phyloP scores from a whole-genome alignment of 257 asterid genomes.

The Solanum etuberosum region DNA sequence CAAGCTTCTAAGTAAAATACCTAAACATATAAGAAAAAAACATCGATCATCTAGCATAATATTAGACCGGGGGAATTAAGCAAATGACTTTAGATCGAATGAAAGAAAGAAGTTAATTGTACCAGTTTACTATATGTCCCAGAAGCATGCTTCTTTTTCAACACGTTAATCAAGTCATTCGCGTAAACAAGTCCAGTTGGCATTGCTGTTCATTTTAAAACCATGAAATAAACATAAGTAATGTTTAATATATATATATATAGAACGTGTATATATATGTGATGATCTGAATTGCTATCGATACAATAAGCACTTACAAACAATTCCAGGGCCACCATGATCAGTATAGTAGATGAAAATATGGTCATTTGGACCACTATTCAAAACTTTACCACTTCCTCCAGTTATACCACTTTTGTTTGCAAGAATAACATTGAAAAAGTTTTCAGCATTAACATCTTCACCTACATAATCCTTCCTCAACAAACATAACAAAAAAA shows the following conservation, averaged over 20 bases:
- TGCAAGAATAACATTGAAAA: slow-evolving; percentile 69
- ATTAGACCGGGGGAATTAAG: background rate
- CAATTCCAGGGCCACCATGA: slow-evolving; percentile 97
- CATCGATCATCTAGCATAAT: background rate
- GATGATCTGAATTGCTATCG: background rate
- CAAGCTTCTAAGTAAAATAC: slow-evolving; percentile 95
- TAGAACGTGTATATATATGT: background rate
- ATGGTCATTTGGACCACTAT: slow-evolving; percentile 79
- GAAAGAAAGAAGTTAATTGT: background rate
- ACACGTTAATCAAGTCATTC: slow-evolving; percentile 35
- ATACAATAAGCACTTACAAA: slow-evolving; percentile 35
- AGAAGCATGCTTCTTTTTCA: slow-evolving; percentile 73
- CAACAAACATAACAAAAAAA: background rate
- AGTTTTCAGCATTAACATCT: slow-evolving; percentile 59
- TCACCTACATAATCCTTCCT: slow-evolving; percentile 76
- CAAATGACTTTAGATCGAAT: background rate
- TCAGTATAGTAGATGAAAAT: slow-evolving; percentile 80
- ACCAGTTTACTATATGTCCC: slow-evolving; percentile 89
- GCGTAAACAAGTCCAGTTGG: slow-evolving; percentile 69
- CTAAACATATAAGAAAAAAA: slow-evolving; percentile 6
- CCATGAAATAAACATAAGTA: background rate
- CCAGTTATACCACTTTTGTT: slow-evolving; percentile 67
- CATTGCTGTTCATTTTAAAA: slow-evolving; percentile 36
- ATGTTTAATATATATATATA: background rate
- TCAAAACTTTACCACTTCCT: slow-evolving; percentile 88